Evolutionary conservation across 495 filamentous ascomycete species (phyloP).

Genomic region (Hyaloscypha bicolor): DNA sequence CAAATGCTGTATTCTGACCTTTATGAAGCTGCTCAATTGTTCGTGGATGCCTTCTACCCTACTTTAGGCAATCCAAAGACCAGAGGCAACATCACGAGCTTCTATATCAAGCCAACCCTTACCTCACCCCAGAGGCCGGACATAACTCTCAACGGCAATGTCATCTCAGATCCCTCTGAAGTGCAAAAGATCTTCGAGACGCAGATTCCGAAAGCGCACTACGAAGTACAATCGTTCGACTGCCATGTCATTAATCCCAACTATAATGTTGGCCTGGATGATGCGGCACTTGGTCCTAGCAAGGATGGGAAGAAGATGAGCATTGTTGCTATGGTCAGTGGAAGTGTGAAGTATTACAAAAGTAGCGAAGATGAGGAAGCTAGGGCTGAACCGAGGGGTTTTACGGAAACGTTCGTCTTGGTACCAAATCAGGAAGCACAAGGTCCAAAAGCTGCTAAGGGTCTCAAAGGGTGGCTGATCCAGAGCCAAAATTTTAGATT

Average conservation of each 20-base stretch:
- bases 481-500: conserved; percentile 71
- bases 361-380: conserved; percentile 32
- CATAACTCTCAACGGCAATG: conserved; percentile 33
- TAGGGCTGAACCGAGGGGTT: conserved; percentile 59
- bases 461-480: conserved; percentile 62
- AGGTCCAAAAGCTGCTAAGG: conserved; percentile 31
- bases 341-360: conserved; percentile 64
- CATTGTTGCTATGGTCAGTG: conserved; percentile 67
- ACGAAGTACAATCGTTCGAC: conserved; percentile 70
- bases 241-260: conserved; percentile 73
- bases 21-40: conserved; percentile 29
- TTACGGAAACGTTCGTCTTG: conserved; percentile 75
- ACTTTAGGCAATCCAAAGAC: conserved; percentile 23
- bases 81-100: conserved; percentile 15
- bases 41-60: conserved; percentile 31
- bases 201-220: conserved; percentile 23
- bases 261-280: conserved; percentile 48
- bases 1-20: conserved; percentile 6
- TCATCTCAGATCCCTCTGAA: conserved; percentile 22
- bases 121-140: conserved; percentile 25
- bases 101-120: conserved; percentile 30
- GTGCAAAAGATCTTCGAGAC: conserved; percentile 30
- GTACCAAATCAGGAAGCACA: conserved; percentile 71
- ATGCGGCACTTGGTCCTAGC: conserved; percentile 26
- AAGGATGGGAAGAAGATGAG: conserved; percentile 62